phyloP scores from a whole-genome alignment of 2,329 filamentous ascomycete genomes.

The Rutstroemia sp. region DNA sequence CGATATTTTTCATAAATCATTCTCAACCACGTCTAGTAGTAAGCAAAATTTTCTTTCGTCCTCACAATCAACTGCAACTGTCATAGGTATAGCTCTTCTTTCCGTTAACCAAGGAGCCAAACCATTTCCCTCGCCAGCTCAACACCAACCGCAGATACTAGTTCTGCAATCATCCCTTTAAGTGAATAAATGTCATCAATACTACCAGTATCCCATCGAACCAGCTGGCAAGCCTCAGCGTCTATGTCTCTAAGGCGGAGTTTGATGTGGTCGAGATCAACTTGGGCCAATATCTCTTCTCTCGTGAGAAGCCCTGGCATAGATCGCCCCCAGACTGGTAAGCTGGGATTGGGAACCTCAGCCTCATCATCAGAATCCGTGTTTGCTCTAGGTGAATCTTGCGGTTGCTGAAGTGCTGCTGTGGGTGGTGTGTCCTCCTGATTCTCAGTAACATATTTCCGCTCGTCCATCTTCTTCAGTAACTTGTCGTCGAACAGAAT shows the following conservation, averaged over 20 bases:
- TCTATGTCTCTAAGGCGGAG: slow-evolving; percentile 31
- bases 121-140: slow-evolving; percentile 46
- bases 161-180: slow-evolving; percentile 58
- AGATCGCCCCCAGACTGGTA: too few species aligned
- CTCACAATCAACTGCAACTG: too few species aligned
- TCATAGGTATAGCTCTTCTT: too few species aligned
- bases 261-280: slow-evolving; percentile 53
- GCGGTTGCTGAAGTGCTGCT: neutral
- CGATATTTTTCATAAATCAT: too few species aligned
- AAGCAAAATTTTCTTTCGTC: too few species aligned
- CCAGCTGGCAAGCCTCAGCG: slow-evolving; percentile 33
- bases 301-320: slow-evolving; percentile 58
- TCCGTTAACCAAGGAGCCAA: neutral
- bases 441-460: slow-evolving; percentile 24
- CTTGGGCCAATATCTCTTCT: slow-evolving; percentile 40
- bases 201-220: slow-evolving; percentile 50
- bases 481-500: slow-evolving; percentile 44
- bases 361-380: slow-evolving; percentile 25
- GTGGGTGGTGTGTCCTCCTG: slow-evolving; percentile 5
- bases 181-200: slow-evolving; percentile 43
- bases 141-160: slow-evolving; percentile 58
- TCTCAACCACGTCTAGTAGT: too few species aligned
- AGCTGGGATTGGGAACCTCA: too few species aligned
- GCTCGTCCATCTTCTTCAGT: slow-evolving; percentile 39
- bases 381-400: neutral